Conservation (phyloP, 192 early-diverging fungal species). For the Ambispora gerdemannii region DNA sequence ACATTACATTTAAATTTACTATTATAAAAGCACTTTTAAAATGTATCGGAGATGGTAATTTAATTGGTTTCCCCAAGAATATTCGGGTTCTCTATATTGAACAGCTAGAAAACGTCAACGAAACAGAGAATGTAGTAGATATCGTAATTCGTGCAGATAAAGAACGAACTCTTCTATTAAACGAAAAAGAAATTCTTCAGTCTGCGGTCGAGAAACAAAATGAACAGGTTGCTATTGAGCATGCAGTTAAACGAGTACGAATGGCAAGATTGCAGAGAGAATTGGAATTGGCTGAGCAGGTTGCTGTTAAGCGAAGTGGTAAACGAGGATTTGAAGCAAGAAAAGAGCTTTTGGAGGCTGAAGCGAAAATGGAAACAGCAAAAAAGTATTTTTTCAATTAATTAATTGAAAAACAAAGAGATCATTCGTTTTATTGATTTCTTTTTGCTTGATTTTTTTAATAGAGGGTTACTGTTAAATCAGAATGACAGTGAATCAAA, state of each 20-base stretch:
- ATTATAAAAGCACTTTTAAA: conserved; percentile 49
- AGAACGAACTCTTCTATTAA: conserved; percentile 49
- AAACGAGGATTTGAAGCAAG: conserved; percentile 62
- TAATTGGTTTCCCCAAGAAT: conserved; percentile 84
- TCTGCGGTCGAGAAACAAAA: conserved; percentile 33
- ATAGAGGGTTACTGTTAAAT: neutral
- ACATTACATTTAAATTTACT: neutral
- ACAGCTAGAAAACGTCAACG: conserved; percentile 65
- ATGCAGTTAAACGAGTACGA: conserved; percentile 42
- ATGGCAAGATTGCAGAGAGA: conserved; percentile 42
- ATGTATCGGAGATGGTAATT: conserved; percentile 54
- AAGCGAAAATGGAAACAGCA: conserved; percentile 37
- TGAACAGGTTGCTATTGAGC: conserved; percentile 44
- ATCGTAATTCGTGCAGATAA: conserved; percentile 64
- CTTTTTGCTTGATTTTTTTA: neutral
- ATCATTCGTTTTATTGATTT: too few species aligned
- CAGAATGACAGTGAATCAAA: conserved; percentile 16
- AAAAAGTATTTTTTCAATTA: conserved; percentile 33
- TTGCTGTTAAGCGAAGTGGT: conserved; percentile 65
- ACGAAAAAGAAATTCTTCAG: conserved; percentile 49
- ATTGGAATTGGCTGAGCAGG: conserved; percentile 50
- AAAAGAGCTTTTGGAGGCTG: conserved; percentile 46
- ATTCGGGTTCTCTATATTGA: conserved; percentile 76
- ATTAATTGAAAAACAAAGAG: too few species aligned
- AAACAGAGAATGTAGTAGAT: conserved; percentile 54